Percentiles rank a stretch among this genome's conserved stretches.
These are phyloP conservation scores for Prunus yedoensis DNA, from an alignment of 331 rosid species.

Conservation along the genomic window DNA sequence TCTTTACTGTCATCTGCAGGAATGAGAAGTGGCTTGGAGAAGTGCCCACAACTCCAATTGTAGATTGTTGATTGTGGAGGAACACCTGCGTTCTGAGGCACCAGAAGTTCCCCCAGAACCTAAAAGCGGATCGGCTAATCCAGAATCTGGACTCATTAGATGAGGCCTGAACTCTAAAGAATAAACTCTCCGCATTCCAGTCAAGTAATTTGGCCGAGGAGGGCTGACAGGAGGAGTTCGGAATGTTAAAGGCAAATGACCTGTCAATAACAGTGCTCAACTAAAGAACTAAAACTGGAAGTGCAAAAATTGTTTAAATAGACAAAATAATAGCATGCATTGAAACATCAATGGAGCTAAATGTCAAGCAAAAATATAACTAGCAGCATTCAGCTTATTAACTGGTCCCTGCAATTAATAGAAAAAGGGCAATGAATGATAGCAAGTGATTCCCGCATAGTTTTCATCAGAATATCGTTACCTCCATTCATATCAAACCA, in stretches of 20 bases:
- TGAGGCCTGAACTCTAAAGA: constrained; percentile 95
- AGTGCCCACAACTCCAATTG: constrained; percentile 95
- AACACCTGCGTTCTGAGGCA: constrained; percentile 73
- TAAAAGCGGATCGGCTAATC: constrained; percentile 90
- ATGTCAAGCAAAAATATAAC: background rate
- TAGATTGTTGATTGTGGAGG: constrained; percentile 92
- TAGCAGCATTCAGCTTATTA: background rate
- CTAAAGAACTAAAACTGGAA: background rate
- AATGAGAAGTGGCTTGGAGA: constrained; percentile 87
- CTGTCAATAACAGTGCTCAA: constrained; percentile 37
- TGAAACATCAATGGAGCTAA: background rate
- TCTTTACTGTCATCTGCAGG: constrained; percentile 74
- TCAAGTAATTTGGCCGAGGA: constrained; percentile 77
- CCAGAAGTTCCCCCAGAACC: constrained; percentile 68
- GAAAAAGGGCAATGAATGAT: background rate
- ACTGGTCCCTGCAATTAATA: background rate
- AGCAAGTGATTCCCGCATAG: background rate
- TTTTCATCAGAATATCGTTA: constrained; percentile 25
- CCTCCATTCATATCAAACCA: constrained; percentile 99
- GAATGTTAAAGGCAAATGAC: constrained; percentile 80
- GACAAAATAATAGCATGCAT: constrained; percentile 2
- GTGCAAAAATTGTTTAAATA: background rate
- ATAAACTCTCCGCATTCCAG: constrained; percentile 93
- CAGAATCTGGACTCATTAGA: constrained; percentile 82
- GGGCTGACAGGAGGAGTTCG: constrained; percentile 99